Evolutionary conservation across 129 eudicot genomes (phyloP), one percentile per base, ranked within the genome.

Genomic region (Pseudognaphalium luteoalbum): DNA sequence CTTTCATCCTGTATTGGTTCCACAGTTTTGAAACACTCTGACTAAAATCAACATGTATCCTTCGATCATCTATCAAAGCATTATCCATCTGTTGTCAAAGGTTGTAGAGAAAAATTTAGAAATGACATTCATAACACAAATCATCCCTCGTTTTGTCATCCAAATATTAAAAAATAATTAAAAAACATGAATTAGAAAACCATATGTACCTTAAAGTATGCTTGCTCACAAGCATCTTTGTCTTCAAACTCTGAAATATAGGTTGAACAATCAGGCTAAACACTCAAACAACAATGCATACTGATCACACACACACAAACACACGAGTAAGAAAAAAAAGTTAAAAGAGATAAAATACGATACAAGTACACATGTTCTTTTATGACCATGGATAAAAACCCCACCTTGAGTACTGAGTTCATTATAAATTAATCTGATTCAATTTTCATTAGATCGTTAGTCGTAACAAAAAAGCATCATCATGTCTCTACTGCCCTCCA

Each of bases 21-120:
- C 99, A 95, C 64, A 95, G 32, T 73, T 86, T 95, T 60, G 99
- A 85, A 81, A 95, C 99, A 82, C 97, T 95, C 62, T 95, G 99
- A 85, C 99, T 91, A 77, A 95, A 95, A 79, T 95, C 99, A 58
- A 95, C 99, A 68, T 95, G 90, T 78, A 95, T 95, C 81, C 97
- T 85, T 47, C 97, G 86, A 58, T 95, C 99, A 85, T 95, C 99
- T 81, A 95, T 91, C 33, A 95, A 68, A 58, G 97, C 96, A 74
- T 95, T 87, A 73, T 91, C 96, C 97, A 91, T 91, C 99, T 91
- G 87, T 50, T 86, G 78, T 39, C 19, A 77, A 68, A 78, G 21
- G 50, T 59, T 67, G 68, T 66, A 68, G 30, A 39, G 42, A 54
- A 34, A 30, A 68, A 71, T 65, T 41, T 25, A 37, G 67, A 71